Base-by-base conservation (phyloP, 371 early-diverging fungal species). In the Mucor piriformis region DNA sequence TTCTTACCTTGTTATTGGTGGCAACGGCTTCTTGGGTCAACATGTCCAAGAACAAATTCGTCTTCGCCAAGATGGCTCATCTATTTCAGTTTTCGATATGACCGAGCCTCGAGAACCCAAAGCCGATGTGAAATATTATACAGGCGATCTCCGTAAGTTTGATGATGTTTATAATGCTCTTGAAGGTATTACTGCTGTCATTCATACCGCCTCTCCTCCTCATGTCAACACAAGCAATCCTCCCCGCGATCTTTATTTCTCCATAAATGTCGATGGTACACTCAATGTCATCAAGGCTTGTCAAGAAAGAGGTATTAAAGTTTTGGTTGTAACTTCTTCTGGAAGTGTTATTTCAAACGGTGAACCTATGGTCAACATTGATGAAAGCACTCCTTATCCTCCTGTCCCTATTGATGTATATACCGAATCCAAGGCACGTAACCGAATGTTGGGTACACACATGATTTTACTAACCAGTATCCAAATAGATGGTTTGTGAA, bases 121-220 rank as follows among this genome's bases (percentile, higher is more conserved):
- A 29, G 70, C 81, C 37, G 73, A 84, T 54, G 83, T 88, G 37
- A 76, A 68, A 27, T 93, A 88, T 61, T 70, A 81, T 56, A 69
- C 76, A 4, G 95, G 95, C 54, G 93, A 94, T 63, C 85, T 95
- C 51, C 87, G 88, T 51, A 79, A 86, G 50, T 75, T 70, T 34
- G 83, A 74, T 5, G 83, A 86, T 62, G 83, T 95, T n/a, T 77
- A 64, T 24, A 53, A 59, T 5, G 93, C 94, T 0, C 69, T 91
- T 6, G 77, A 74, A 33, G 83, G 85, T 27, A 86, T 87, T 40
- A 83, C 86, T 6, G 83, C 86, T 51, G 95, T 95, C 33, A 89
- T 96, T 70, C 96, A 97, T 77, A 92, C 94, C 0, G 97, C 96
- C 3, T 94, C 95, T 4, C 95, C 96, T 10, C 83, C 90, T 47